phyloP scores from a whole-genome alignment of 129 eudicot species.

The Lactuca sativa region DNA sequence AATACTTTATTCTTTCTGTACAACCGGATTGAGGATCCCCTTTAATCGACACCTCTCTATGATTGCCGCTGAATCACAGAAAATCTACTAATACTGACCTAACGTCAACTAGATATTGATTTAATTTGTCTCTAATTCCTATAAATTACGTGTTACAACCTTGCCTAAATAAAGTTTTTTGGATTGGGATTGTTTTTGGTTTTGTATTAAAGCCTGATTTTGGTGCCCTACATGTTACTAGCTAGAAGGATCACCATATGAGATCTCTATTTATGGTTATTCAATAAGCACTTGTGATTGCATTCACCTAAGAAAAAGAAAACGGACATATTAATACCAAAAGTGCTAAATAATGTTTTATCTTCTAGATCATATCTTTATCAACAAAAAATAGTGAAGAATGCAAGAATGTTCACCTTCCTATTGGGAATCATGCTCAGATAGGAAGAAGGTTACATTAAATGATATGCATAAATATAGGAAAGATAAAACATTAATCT shows the following conservation, averaged over 20 bases:
- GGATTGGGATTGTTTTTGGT: constrained; percentile 5
- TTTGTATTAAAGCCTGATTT: background rate
- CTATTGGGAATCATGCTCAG: constrained; percentile 46
- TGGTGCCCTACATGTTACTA: constrained; percentile 12
- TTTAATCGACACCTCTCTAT: no score
- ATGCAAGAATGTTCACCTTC: constrained; percentile 42
- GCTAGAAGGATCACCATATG: background rate
- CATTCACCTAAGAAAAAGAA: constrained; percentile 14
- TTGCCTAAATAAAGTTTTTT: background rate
- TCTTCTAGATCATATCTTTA: constrained; percentile 44
- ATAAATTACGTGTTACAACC: constrained; percentile 6
- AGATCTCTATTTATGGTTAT: constrained; percentile 10
- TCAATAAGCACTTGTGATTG: background rate
- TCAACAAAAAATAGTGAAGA: constrained; percentile 48
- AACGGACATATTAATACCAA: constrained; percentile 9
- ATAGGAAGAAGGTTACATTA: constrained; percentile 38
- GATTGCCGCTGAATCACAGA: no score
- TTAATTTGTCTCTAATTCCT: constrained; percentile 6
- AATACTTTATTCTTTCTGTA: no score
- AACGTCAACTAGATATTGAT: no score
- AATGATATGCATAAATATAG: background rate
- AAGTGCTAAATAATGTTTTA: constrained; percentile 32
- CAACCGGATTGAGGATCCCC: no score
- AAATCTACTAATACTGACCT: no score
- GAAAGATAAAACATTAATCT: background rate